Evolutionary conservation across 2,329 filamentous ascomycete genomes (phyloP), one percentile per base, ranked within the genome.

Genomic region (Emericellopsis atlantica): DNA sequence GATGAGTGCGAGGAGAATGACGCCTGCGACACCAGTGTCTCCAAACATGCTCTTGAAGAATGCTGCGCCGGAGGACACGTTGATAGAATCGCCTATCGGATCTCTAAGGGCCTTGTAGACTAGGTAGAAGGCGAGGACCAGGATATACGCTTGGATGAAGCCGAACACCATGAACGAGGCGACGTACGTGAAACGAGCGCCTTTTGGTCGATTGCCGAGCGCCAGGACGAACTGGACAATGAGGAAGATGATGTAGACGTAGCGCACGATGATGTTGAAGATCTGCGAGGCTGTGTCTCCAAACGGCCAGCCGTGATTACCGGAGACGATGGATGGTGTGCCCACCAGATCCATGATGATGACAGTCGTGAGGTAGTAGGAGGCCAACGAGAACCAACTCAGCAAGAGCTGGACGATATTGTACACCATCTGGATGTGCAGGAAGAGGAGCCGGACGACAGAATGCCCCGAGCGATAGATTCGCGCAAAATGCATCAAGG

Each of bases 391-490:
- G 56, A 93, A 94, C 89, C 89, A 95, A 52, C 86, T 80, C 58
- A 95, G 77, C 57, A 92, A 66, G 46, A 89, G 79, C 50, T 83
- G 83, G 60, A 81, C 79, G 53, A 86, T 70, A 67, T 94, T 95
- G 76, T 95, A 95, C 55, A 94, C 52, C 61, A 94, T 76, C 62
- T 95, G 89, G 48, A 95, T 67, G 65, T 95, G 88, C 60, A 95
- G 76, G 73, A 95, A 93, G 70, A 94, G 82, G 86, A 95, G 93
- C 68, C 88, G 86, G 49, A 95, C 61, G 47, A 95, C 70, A 72
- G 93, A 94, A 70, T 95, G 88, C 33, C 88, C 87, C 58, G 80
- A 87, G 70, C 90, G 90, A 74, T 95, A 95, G 81, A 94, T 90
- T 51, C 88, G 82, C 37, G 84, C 83, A 55, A 95, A 95, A 61